Percentiles rank a stretch among this genome's conserved stretches.
Conservation (phyloP, 129 eudicot genomes). For the Chrysanthemum seticuspe region DNA sequence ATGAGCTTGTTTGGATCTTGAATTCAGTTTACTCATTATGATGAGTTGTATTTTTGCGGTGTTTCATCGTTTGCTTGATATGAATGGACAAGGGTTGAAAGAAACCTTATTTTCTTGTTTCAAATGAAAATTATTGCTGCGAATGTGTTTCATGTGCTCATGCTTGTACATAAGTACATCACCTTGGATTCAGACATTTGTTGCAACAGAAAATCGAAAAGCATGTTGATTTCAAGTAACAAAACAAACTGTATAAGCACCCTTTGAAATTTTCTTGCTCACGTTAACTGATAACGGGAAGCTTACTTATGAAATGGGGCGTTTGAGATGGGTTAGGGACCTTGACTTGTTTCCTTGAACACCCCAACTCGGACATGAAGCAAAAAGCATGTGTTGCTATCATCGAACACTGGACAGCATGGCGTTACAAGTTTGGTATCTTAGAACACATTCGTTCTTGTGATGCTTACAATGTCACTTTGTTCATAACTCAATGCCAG, state of each 20-base stretch:
- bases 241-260: no score
- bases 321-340: background rate
- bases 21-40: background rate
- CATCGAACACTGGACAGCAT: no score
- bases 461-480: no score
- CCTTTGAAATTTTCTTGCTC: background rate
- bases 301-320: no score
- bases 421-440: no score
- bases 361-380: background rate
- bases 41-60: background rate
- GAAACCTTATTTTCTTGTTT: background rate
- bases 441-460: no score
- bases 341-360: background rate
- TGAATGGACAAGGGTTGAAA: background rate
- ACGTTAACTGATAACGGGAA: no score
- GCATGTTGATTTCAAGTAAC: background rate
- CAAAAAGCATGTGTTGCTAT: no score
- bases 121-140: background rate
- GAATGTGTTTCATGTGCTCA: background rate
- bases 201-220: background rate
- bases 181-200: background rate
- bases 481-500: no score
- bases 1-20: slow-evolving; percentile 21
- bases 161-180: background rate
- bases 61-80: background rate